Conservation (phyloP, 2,329 filamentous ascomycete species). For the Sporothrix phasma region DNA sequence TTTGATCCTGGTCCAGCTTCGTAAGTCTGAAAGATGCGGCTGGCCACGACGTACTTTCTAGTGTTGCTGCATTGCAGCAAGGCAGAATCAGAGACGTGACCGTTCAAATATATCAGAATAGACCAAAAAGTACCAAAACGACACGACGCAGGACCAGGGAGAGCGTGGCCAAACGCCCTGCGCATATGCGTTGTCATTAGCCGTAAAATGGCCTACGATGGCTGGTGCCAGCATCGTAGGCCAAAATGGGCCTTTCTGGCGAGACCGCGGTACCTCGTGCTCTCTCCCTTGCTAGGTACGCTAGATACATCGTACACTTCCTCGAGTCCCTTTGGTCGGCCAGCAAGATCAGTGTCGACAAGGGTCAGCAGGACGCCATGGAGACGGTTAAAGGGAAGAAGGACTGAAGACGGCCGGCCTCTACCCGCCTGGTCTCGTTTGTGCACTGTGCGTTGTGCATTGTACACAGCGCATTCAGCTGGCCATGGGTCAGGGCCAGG, state of each 20-base stretch:
- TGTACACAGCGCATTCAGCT: slow-evolving; percentile 7
- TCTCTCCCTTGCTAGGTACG: neutral
- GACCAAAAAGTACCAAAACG: neutral
- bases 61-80: neutral
- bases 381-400: neutral
- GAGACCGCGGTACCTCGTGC: neutral
- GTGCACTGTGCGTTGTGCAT: neutral
- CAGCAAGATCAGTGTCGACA: neutral
- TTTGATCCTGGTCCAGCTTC: neutral
- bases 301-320: no score
- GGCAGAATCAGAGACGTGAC: slow-evolving; percentile 1
- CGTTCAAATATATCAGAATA: neutral
- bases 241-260: neutral
- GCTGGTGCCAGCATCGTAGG: neutral
- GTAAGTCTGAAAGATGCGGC: no score
- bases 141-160: neutral
- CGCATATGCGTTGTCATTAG: neutral
- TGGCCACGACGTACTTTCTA: no score
- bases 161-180: neutral
- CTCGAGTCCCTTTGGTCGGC: no score
- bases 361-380: neutral
- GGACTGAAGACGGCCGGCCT: neutral
- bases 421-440: neutral
- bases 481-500: slow-evolving; percentile 4
- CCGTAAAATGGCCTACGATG: neutral